A percentile compares a stretch with the other conserved stretches of the same genome.
Conservation (phyloP, 805 yeast genomes). For the Saccharomycopsis babjevae region DNA sequence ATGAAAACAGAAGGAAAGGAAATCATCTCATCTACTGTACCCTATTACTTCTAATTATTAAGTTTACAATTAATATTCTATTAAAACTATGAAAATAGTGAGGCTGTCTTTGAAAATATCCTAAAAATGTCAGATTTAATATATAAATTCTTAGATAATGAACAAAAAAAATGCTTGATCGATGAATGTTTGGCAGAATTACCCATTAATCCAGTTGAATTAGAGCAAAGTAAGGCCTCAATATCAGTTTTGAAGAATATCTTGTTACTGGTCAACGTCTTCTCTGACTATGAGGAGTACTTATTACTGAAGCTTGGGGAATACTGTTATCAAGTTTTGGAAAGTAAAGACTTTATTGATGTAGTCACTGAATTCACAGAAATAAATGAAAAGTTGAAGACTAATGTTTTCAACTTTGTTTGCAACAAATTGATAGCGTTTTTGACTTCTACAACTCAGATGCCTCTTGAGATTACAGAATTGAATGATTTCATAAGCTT, state of each 20-base stretch:
- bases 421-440: neutral
- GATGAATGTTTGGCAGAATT: neutral
- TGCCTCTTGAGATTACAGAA: neutral
- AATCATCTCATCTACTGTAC: neutral
- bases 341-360: neutral
- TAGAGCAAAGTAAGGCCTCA: neutral
- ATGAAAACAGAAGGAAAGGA: neutral
- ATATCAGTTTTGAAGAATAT: neutral
- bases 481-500: neutral
- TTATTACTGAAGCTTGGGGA: slow-evolving; percentile 1
- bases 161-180: neutral
- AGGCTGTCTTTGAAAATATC: too few species aligned
- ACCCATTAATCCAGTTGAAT: neutral
- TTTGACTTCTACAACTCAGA: neutral
- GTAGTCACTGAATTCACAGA: slow-evolving; percentile 1
- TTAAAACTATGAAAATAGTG: too few species aligned
- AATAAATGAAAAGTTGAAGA: neutral
- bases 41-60: too few species aligned
- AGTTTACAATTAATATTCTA: too few species aligned
- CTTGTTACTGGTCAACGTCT: neutral
- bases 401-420: neutral
- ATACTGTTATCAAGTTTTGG: slow-evolving; percentile 7
- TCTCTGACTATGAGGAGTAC: neutral
- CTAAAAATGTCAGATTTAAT: neutral
- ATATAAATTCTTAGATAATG: neutral